Percentiles rank a stretch among this genome's conserved stretches.
These are phyloP conservation scores for Claviceps sp. DNA, from an alignment of 2,329 filamentous ascomycete genomes.

Conservation along the genomic window DNA sequence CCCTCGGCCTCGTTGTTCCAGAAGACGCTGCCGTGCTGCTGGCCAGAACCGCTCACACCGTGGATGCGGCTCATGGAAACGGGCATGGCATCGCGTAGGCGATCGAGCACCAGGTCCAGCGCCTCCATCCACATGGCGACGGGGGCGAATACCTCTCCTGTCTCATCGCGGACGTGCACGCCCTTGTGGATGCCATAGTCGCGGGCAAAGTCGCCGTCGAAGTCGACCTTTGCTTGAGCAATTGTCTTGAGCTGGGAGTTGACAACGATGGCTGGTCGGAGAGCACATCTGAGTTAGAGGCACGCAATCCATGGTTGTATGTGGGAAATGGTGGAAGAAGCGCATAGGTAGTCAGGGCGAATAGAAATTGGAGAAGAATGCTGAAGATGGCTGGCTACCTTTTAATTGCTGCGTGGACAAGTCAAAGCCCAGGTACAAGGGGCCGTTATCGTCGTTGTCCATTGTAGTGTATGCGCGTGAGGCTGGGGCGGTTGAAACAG, in stretches of 20 bases:
- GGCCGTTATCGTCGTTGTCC: constrained; percentile 21
- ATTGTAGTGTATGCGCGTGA: neutral
- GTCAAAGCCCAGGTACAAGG: constrained; percentile 84
- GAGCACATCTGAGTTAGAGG: neutral
- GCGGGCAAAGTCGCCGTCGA: constrained; percentile 65
- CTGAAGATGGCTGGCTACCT: constrained; percentile 33
- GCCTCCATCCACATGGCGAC: constrained; percentile 93
- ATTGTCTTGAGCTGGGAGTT: constrained; percentile 68
- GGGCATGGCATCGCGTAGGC: constrained; percentile 52
- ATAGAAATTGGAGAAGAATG: neutral
- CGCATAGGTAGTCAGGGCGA: neutral
- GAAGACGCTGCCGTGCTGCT: constrained; percentile 96
- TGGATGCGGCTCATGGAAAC: constrained; percentile 57
- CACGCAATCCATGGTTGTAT: neutral
- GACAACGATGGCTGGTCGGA: constrained; percentile 67
- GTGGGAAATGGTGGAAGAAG: neutral
- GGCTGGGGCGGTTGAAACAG: no score
- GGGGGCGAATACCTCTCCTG: constrained; percentile 84
- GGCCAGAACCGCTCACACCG: constrained; percentile 81
- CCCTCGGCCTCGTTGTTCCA: constrained; percentile 62
- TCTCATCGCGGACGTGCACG: constrained; percentile 66
- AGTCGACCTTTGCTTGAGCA: constrained; percentile 84
- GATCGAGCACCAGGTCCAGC: constrained; percentile 67
- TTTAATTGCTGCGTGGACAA: constrained; percentile 95
- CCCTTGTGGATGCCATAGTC: constrained; percentile 79